Evolutionary conservation across 2,329 filamentous ascomycete species (phyloP), one percentile per base, ranked within the genome.

Genomic region (Clonostachys rhizophaga): DNA sequence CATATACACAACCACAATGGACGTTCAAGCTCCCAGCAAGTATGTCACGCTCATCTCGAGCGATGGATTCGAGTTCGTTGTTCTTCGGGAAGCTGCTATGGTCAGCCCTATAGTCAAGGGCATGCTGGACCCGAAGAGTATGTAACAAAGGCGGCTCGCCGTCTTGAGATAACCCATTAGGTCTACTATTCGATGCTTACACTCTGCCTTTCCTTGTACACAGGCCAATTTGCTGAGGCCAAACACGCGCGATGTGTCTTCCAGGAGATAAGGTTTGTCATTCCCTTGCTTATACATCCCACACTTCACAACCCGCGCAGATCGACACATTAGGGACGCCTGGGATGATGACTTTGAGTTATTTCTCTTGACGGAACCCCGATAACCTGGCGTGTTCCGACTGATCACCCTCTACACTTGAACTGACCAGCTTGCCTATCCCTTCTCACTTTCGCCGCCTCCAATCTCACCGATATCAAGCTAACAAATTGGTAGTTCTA

Each of bases 41-140:
- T 91, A 90, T 65, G 79, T 91, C 54, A 91, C 88, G 6, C 79
- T 92, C 45, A 76, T 91, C 40, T 90, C 87, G 1, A 78, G 74
- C 54, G 88, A 92, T 65, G 86, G 81, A 56, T 90, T 83, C 62
- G 86, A 90, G 69, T 91, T 89, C 62, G 81, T 88, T 52, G 76
- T 91, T 45, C 72, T 87, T 47, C 82, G 87, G 46, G 84, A 87
- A 44, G 84, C 86, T 4, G 82, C 86, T 50, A 73, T 81, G 58
- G 72, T 87, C 58, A 87, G 86, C 55, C 83, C 83, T 34, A 79
- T 84, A 49, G 86, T 92, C 68, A 86, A 82, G 68, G 78, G 82
- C 62, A 90, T 89, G 79, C 70, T 92, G 50, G 84, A 89, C 58
- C 79, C 83, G 14, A 75, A 77, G 55, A 86, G 84, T 30, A 30